Conservation (phyloP, 2,329 filamentous ascomycete species). For the Phaeoacremonium minimum region DNA sequence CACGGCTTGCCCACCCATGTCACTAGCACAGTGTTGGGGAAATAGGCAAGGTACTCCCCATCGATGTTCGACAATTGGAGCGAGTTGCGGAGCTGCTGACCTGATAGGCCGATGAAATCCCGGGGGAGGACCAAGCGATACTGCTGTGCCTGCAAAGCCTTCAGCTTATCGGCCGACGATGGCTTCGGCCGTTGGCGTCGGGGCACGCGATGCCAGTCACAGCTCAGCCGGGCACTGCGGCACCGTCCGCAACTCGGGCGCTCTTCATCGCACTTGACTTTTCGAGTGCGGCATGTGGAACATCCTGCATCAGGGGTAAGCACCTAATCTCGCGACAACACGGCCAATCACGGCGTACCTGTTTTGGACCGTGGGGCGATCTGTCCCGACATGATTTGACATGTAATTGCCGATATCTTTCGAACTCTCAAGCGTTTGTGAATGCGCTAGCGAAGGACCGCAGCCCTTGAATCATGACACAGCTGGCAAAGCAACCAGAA, state of each 20-base stretch:
- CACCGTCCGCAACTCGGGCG: not conserved
- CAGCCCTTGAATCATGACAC: not conserved
- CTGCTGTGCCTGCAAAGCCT: not conserved
- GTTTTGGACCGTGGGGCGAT: not conserved
- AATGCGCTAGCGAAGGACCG: not conserved
- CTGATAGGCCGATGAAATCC: not conserved
- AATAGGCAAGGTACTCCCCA: not conserved
- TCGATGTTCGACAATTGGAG: not conserved
- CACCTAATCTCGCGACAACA: not conserved
- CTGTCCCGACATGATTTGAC: not conserved
- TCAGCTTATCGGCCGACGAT: not conserved
- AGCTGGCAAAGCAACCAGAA: not conserved
- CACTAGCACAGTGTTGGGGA: not conserved
- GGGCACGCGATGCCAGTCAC: not conserved
- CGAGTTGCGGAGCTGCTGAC: not conserved
- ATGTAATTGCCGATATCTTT: not conserved
- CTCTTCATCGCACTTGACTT: slow-evolving; percentile 2
- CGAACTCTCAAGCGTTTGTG: not conserved
- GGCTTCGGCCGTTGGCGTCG: not conserved
- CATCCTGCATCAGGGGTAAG: not conserved
- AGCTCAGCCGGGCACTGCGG: not conserved
- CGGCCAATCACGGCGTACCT: not conserved
- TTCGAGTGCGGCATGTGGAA: slow-evolving; percentile 1
- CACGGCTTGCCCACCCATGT: not conserved
- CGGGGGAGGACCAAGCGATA: not conserved